Evolutionary conservation across 805 yeast genomes (phyloP).

Genomic region (Teunomyces stri): DNA sequence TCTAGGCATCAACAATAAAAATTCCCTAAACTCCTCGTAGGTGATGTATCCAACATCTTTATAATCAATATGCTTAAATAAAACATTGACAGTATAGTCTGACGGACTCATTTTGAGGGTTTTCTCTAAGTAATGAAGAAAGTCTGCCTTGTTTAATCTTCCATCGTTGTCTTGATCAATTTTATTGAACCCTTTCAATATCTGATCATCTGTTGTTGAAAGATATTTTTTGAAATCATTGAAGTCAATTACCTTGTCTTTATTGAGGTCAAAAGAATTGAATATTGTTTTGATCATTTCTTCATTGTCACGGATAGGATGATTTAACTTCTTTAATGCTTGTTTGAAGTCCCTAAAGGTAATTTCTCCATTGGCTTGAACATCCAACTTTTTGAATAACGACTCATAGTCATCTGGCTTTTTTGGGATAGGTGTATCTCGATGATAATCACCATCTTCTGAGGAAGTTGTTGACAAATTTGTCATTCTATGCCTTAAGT

Average conservation of each 20-base stretch:
- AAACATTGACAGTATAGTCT: conserved; percentile 48
- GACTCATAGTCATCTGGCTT: conserved; percentile 28
- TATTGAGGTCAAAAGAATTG: conserved; percentile 54
- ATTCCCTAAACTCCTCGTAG: conserved; percentile 83
- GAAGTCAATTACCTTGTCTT: conserved; percentile 58
- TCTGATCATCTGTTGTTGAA: conserved; percentile 65
- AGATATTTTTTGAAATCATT: conserved; percentile 67
- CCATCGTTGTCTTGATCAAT: conserved; percentile 78
- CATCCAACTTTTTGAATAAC: conserved; percentile 36
- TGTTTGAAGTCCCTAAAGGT: conserved; percentile 46
- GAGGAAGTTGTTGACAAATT: background rate
- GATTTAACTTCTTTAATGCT: conserved; percentile 48
- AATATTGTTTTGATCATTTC: conserved; percentile 59
- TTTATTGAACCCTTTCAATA: conserved; percentile 61
- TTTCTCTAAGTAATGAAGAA: conserved; percentile 58
- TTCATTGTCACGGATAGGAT: conserved; percentile 62
- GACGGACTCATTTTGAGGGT: conserved; percentile 54
- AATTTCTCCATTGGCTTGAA: conserved; percentile 45
- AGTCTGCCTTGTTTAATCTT: conserved; percentile 59
- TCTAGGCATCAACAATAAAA: conserved; percentile 79
- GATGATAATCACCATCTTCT: background rate
- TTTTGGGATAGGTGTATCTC: background rate
- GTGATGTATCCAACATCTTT: conserved; percentile 67
- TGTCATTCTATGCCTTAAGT: background rate
- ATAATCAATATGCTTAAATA: conserved; percentile 56